phyloP scores from a whole-genome alignment of 2,329 filamentous ascomycete genomes.

The Didymella exigua region DNA sequence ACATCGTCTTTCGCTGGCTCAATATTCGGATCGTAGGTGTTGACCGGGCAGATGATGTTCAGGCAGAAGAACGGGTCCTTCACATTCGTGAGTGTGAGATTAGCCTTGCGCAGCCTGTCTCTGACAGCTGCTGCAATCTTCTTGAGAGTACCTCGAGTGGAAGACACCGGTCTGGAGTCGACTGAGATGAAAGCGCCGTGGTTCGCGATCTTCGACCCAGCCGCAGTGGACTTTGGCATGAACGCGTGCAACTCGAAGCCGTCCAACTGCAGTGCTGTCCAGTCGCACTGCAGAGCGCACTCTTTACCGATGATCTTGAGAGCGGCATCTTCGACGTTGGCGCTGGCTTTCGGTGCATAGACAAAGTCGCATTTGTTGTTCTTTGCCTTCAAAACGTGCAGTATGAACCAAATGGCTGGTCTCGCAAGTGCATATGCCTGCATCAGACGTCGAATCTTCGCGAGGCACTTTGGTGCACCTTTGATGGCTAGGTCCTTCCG shows the following conservation, averaged over 20 bases:
- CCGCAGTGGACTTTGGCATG: constrained; percentile 60
- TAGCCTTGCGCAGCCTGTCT: constrained; percentile 51
- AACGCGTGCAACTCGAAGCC: constrained; percentile 62
- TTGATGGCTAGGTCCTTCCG: constrained; percentile 65
- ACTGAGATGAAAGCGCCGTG: constrained; percentile 67
- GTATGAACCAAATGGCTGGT: constrained; percentile 64
- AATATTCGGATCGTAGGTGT: constrained; percentile 73
- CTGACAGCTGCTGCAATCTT: constrained; percentile 63
- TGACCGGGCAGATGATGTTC: constrained; percentile 65
- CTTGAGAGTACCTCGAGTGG: constrained; percentile 62
- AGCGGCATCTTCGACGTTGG: constrained; percentile 62
- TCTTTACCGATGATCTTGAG: constrained; percentile 67
- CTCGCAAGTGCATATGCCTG: constrained; percentile 70
- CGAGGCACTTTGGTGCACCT: constrained; percentile 62
- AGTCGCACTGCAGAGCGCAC: constrained; percentile 61
- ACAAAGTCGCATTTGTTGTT: constrained; percentile 62
- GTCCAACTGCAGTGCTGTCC: constrained; percentile 42
- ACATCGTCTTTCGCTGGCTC: constrained; percentile 75
- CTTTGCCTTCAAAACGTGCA: constrained; percentile 63
- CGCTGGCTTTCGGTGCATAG: constrained; percentile 63
- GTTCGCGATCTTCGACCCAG: constrained; percentile 47
- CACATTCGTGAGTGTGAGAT: constrained; percentile 33
- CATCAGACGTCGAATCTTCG: constrained; percentile 65
- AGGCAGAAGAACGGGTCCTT: constrained; percentile 67
- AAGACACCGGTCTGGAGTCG: constrained; percentile 68